Percentiles rank a stretch among this genome's conserved stretches.
phyloP scores from a whole-genome alignment of 495 filamentous ascomycete genomes.

The Hyaloscypha bicolor region DNA sequence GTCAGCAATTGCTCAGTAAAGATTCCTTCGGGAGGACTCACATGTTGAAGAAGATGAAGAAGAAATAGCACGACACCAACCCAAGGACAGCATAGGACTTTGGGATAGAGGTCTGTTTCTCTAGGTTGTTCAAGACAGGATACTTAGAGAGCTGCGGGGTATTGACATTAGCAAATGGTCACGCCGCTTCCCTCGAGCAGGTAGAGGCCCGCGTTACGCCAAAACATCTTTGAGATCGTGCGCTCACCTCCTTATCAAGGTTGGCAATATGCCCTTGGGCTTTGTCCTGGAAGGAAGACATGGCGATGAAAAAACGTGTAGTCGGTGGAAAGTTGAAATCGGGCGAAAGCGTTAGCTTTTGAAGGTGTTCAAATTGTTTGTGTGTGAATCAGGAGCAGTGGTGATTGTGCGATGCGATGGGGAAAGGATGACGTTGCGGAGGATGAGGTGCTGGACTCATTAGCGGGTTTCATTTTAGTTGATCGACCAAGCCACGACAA shows the following conservation, averaged over 20 bases:
- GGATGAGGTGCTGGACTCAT: background rate
- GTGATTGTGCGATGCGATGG: constrained; percentile 5
- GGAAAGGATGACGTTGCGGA: background rate
- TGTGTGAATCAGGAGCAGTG: background rate
- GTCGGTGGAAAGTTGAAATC: background rate
- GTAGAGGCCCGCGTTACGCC: background rate
- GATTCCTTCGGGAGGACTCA: background rate
- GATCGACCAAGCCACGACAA: background rate
- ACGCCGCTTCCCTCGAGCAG: constrained; percentile 5
- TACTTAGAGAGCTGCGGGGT: constrained; percentile 86
- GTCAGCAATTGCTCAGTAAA: background rate
- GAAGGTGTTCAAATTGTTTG: background rate
- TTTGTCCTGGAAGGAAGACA: constrained; percentile 85
- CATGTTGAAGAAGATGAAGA: constrained; percentile 99
- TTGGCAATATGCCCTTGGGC: constrained; percentile 84
- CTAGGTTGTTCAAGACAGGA: constrained; percentile 90
- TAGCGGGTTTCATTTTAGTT: constrained; percentile 6
- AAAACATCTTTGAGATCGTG: constrained; percentile 10
- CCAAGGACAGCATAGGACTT: constrained; percentile 97
- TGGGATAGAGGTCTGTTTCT: constrained; percentile 91
- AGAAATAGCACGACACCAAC: constrained; percentile 86
- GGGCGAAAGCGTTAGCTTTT: background rate
- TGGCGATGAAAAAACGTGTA: constrained; percentile 32
- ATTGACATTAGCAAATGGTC: constrained; percentile 7
- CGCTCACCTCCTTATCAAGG: constrained; percentile 95